Percentiles rank a stretch among this genome's conserved stretches.
phyloP scores from a whole-genome alignment of 495 filamentous ascomycete species.

The Penicillium paradoxum region DNA sequence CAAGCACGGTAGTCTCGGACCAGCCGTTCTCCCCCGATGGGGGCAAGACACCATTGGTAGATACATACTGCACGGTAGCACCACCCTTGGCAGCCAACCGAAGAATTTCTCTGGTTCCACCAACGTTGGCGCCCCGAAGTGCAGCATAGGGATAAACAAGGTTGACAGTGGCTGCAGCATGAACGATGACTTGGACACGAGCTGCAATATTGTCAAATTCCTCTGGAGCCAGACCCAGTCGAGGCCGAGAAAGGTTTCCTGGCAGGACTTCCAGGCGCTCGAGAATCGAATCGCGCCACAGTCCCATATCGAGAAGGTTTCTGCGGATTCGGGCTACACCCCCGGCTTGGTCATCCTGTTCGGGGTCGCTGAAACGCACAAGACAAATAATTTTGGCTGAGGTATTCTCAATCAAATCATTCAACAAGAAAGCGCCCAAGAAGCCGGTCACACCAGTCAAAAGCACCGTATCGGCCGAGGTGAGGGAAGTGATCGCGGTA shows the following conservation, averaged over 20 bases:
- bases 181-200: conserved; percentile 58
- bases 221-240: conserved; percentile 53
- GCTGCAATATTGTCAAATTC: conserved; percentile 52
- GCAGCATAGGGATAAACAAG: conserved; percentile 64
- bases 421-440: conserved; percentile 52
- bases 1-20: conserved; percentile 53
- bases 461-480: conserved; percentile 54
- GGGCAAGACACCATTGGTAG: conserved; percentile 64
- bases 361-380: conserved; percentile 57
- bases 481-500: conserved; percentile 46
- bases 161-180: conserved; percentile 62
- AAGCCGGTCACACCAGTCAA: conserved; percentile 60
- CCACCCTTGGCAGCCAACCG: conserved; percentile 55
- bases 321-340: conserved; percentile 54
- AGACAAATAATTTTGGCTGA: conserved; percentile 61
- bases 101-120: conserved; percentile 59
- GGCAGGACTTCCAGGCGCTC: conserved; percentile 64
- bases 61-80: conserved; percentile 65
- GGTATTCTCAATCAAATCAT: conserved; percentile 50
- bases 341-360: conserved; percentile 47
- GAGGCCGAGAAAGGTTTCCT: conserved; percentile 55
- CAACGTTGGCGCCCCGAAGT: conserved; percentile 53
- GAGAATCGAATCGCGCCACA: conserved; percentile 63
- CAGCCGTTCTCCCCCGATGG: conserved; percentile 52
- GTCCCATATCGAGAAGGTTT: conserved; percentile 59